Percentiles rank a stretch among this genome's conserved stretches.
Evolutionary conservation across 768 basidiomycete species (phyloP).

Genomic region (Auricularia sp.): DNA sequence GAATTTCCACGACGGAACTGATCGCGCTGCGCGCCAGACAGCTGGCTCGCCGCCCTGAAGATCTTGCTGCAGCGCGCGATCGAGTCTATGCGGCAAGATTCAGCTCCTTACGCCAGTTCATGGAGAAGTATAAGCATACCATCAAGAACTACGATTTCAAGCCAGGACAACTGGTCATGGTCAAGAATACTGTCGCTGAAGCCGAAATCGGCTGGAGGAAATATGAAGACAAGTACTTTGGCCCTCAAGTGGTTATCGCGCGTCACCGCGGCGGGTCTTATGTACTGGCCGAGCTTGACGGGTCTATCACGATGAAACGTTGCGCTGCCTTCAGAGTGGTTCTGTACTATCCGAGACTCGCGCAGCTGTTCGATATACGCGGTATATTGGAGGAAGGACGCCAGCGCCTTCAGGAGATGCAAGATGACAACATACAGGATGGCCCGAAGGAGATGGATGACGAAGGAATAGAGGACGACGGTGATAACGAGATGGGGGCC

Average conservation of each 20-base stretch:
- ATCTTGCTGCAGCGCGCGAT: conserved; percentile 11
- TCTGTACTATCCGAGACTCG: not conserved
- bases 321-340: conserved; percentile 8
- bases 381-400: not conserved
- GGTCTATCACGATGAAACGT: conserved; percentile 5
- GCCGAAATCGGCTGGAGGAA: conserved; percentile 19
- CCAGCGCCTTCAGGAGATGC: not conserved
- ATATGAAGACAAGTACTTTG: conserved; percentile 24
- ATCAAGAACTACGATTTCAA: conserved; percentile 19
- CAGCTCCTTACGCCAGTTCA: conserved; percentile 17
- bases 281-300: conserved; percentile 11
- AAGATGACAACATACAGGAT: not conserved
- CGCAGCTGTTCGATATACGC: not conserved
- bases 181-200: conserved; percentile 25
- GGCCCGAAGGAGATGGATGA: conserved; percentile 4
- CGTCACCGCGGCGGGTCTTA: conserved; percentile 13
- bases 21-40: conserved; percentile 16
- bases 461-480: not conserved
- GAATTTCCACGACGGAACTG: conserved; percentile 14
- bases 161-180: conserved; percentile 24
- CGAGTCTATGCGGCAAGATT: conserved; percentile 12
- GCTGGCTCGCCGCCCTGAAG: conserved; percentile 15
- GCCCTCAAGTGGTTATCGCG: conserved; percentile 25
- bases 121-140: conserved; percentile 10
- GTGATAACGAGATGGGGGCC: not conserved